Base-by-base conservation (phyloP, 2,329 filamentous ascomycete genomes). In the Kalmusia sp. region DNA sequence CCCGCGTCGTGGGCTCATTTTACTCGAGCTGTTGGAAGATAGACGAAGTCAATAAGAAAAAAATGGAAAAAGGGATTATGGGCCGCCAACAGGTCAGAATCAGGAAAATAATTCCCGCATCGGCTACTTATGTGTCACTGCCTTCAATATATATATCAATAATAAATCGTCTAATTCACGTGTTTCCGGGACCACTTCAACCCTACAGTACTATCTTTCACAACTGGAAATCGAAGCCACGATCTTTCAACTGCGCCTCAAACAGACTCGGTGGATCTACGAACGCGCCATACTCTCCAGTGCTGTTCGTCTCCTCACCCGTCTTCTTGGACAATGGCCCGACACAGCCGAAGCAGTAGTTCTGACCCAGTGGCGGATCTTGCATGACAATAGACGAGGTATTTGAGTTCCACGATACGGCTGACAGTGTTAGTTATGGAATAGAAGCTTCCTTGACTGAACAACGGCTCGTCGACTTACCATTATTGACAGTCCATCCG, bases 401-500 rank as follows among this genome's bases (percentile, higher is more conserved):
- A 33, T 57, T 49, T 4, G 51, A 45, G 34, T 57, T 57, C 50
- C 50, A 53, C 9, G 45, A 52, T 12, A 57, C 50, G 12, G 28
- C 52, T 55, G 30, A 6, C 24, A 22, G 12, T n/a, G 21, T 33
- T 15, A 22, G 14, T 2, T 4, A 15, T 35, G 12, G 15, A 7
- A 15, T 35, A n/a, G 15, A 7, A 19, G 7, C 11, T 28, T 34
- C n/a, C 9, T 35, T 27, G 2, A 4, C 24, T 35, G 11, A 27
- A 3, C 9, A 39, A 22, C 6, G 5, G 17, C 9, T 7, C 15
- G 25, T 24, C n/a, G 17, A 9, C 33, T 28, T n/a, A 45, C 50
- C 54, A 31, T 57, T 53, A 17, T 50, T 53, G 6, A 53, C 30
- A 6, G 54, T 53, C 54, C 54, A 57, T 7, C 50, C 54, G 41